A percentile compares a stretch with the other conserved stretches of the same genome.
These are phyloP conservation scores for Saposhnikovia divaricata DNA, from an alignment of 129 eudicot species.

Conservation along the genomic window DNA sequence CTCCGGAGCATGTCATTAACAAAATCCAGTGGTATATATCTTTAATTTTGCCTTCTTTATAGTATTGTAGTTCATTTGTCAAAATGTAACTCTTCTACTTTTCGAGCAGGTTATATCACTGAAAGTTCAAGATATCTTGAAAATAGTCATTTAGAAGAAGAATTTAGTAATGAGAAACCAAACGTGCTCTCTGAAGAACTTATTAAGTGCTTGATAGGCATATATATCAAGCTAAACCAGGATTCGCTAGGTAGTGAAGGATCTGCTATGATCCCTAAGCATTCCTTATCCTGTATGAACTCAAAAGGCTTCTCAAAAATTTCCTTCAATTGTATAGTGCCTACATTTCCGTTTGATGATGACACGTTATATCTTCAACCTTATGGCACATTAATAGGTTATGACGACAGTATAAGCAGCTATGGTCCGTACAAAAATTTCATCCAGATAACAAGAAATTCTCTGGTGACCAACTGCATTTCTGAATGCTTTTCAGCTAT, in stretches of 20 bases:
- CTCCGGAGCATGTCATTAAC: constrained; percentile 17
- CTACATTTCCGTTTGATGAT: constrained; percentile 28
- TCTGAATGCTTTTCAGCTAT: constrained; percentile 50
- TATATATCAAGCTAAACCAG: constrained; percentile 53
- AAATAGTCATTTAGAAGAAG: constrained; percentile 20
- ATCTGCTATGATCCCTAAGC: constrained; percentile 33
- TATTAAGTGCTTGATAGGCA: constrained; percentile 57
- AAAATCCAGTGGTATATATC: constrained; percentile 21
- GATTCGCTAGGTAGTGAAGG: constrained; percentile 35
- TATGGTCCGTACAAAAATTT: constrained; percentile 70
- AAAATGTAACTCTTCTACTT: constrained; percentile 8
- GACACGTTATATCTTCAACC: constrained; percentile 43
- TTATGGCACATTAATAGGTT: constrained; percentile 43
- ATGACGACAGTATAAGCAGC: constrained; percentile 45
- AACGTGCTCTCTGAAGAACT: constrained; percentile 77
- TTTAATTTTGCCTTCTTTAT: neutral
- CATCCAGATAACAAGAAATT: constrained; percentile 61
- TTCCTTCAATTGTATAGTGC: constrained; percentile 48
- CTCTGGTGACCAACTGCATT: constrained; percentile 43
- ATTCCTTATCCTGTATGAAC: constrained; percentile 43
- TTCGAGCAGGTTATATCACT: constrained; percentile 21
- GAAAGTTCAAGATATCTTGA: constrained; percentile 22
- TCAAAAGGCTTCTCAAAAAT: constrained; percentile 65
- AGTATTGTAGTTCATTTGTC: neutral
- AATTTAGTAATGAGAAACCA: constrained; percentile 36